phyloP scores from a whole-genome alignment of 345 rosid genomes.

The Melaleuca quinquenervia region DNA sequence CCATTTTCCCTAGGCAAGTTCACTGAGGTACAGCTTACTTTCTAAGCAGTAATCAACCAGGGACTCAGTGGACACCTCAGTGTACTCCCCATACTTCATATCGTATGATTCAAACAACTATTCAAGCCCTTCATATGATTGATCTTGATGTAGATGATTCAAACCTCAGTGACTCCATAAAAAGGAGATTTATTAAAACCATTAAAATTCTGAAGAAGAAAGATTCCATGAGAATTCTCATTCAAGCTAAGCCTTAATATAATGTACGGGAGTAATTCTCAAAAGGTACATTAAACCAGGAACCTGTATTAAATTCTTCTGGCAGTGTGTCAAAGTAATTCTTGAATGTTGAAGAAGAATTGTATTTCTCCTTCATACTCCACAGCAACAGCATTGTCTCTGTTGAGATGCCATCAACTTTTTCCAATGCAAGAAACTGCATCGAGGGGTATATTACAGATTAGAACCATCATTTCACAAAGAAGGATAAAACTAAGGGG shows the following conservation, averaged over 20 bases:
- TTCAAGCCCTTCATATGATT: not conserved
- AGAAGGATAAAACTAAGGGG: not conserved
- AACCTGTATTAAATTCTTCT: slow-evolving; percentile 61
- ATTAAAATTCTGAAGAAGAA: not conserved
- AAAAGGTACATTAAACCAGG: not conserved
- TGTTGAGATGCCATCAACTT: slow-evolving; percentile 54
- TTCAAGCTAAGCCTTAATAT: not conserved
- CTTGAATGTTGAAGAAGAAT: slow-evolving; percentile 50
- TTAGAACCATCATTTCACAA: not conserved
- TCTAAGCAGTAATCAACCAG: not conserved
- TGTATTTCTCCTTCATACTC: slow-evolving; percentile 94
- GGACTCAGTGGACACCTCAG: not conserved
- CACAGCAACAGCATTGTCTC: slow-evolving; percentile 85
- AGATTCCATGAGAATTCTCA: not conserved
- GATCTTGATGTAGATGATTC: not conserved
- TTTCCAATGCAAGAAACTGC: slow-evolving; percentile 54
- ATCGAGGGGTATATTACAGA: not conserved
- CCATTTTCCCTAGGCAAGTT: not conserved
- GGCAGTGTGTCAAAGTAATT: slow-evolving; percentile 67
- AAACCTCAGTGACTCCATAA: not conserved
- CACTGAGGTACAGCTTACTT: not conserved
- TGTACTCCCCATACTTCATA: not conserved
- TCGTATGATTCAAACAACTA: not conserved
- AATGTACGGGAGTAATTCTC: not conserved
- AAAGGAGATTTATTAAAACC: not conserved